phyloP scores from a whole-genome alignment of 2,329 filamentous ascomycete genomes.

The Thelonectria olida region DNA sequence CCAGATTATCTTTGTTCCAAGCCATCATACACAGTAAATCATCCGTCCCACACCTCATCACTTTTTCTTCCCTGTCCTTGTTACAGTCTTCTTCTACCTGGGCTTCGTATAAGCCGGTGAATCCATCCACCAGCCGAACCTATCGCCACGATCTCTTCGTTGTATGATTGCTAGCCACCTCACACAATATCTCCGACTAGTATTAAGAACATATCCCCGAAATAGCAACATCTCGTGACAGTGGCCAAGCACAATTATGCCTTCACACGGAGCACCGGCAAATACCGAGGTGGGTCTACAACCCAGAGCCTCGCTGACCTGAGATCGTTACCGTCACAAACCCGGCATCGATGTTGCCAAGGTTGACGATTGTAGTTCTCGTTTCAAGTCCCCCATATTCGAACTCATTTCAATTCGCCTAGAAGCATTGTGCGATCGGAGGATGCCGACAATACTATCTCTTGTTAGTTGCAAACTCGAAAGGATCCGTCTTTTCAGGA shows the following conservation, averaged over 20 bases:
- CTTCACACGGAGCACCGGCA: background rate
- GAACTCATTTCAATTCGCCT: conserved; percentile 73
- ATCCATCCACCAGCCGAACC: background rate
- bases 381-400: conserved; percentile 49
- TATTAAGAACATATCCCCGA: background rate
- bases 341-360: background rate
- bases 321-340: background rate
- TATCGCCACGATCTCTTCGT: background rate
- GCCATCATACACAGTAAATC: background rate
- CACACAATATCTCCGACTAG: background rate
- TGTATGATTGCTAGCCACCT: background rate
- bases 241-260: background rate
- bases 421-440: conserved; percentile 88
- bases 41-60: background rate
- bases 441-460: conserved; percentile 83
- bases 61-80: background rate
- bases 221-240: background rate
- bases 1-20: background rate
- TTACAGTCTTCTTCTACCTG: background rate
- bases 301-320: conserved; percentile 9
- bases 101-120: background rate
- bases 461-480: conserved; percentile 44
- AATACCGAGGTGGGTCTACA: background rate
- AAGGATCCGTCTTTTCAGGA: background rate
- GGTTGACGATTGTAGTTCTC: conserved; percentile 8